These are phyloP conservation scores for Bryopsis sp. DNA, from an alignment of 139 green algal species.

Conservation along the genomic window DNA sequence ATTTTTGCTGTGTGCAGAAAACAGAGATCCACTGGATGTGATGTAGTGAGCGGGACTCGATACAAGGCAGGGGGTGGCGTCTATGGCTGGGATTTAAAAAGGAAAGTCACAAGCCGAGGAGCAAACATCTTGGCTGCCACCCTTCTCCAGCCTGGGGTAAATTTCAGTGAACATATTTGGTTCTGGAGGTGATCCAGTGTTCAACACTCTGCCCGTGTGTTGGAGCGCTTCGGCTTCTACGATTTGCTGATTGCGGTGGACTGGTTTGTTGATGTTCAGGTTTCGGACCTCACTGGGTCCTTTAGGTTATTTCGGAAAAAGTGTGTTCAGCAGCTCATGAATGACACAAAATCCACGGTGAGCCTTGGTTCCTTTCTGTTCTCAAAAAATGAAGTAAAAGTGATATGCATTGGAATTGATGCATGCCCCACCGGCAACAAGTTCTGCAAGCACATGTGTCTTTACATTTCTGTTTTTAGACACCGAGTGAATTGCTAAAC, in stretches of 20 bases:
- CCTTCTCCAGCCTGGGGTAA: slow-evolving; percentile 51
- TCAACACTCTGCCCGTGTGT: not conserved
- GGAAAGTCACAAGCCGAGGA: slow-evolving; percentile 83
- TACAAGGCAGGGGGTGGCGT: slow-evolving; percentile 77
- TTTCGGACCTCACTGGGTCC: slow-evolving; percentile 81
- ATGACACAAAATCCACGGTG: slow-evolving; percentile 25
- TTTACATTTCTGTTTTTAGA: too few relatives aligned
- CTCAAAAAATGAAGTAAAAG: too few relatives aligned
- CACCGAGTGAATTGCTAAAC: too few relatives aligned
- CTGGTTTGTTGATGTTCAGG: not conserved
- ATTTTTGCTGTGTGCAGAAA: slow-evolving; percentile 15
- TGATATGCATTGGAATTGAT: too few relatives aligned
- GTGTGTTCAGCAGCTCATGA: slow-evolving; percentile 36
- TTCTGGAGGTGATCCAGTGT: too few relatives aligned
- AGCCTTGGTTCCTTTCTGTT: not conserved
- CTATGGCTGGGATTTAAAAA: slow-evolving; percentile 73
- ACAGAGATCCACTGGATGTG: slow-evolving; percentile 50
- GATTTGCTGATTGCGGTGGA: too few relatives aligned
- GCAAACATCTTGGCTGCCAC: slow-evolving; percentile 83
- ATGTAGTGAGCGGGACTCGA: slow-evolving; percentile 85
- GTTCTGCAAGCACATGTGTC: too few relatives aligned
- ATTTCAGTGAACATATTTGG: too few relatives aligned
- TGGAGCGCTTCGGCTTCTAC: too few relatives aligned
- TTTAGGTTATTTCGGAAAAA: slow-evolving; percentile 80
- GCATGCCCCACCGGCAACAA: too few relatives aligned